Evolutionary conservation across 2,329 filamentous ascomycete genomes (phyloP), one percentile per base, ranked within the genome.

Genomic region (Claviceps sp.): DNA sequence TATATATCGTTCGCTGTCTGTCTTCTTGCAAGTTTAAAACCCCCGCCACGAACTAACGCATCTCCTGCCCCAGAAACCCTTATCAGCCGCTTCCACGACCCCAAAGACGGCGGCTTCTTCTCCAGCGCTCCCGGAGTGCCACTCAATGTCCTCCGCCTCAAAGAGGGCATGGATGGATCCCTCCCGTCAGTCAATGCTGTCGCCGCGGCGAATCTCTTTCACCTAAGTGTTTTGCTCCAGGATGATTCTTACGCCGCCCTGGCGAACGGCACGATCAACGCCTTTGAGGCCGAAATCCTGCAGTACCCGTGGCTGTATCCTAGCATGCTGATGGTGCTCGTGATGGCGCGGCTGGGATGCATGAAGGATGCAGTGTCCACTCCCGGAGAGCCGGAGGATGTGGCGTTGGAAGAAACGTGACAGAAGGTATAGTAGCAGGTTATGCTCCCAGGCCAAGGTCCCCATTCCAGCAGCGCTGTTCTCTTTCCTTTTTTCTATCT

Each of bases 261-360:
- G 49, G 89, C 89, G 0, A 77, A 78, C 49, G 78, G 85, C 58
- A 93, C 89, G 0, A 81, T 90, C 55, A 81, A 82, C 54, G 88
- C 89, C 0, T 98, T 98, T 59, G 88, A 95, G 59, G 84, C 87
- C 0, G 93, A 98, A 69, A 82, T 95, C 59, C 74, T 94, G 62
- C 89, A 97, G 65, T 89, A 97, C 60, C 89, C 93, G 0, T 95
- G 93, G 75, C 75, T 97, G 2, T 97, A 94, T 68, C 84, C 87
- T 0, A 86, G 86, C 4, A 74, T 97, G 59, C 75, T 97, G 60
- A 78, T 81, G 3, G 78, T 78, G 0, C 80, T 97, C 2, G 87
- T 95, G 9, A 80, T 82, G 1, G 79, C 84, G 4, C 79, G 84
- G 54, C 68, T 95, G 3, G 89, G 89, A 34, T 34, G 11, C 9